These are phyloP conservation scores for Leccinum variicolor DNA, from an alignment of 768 basidiomycete species.

Conservation along the genomic window DNA sequence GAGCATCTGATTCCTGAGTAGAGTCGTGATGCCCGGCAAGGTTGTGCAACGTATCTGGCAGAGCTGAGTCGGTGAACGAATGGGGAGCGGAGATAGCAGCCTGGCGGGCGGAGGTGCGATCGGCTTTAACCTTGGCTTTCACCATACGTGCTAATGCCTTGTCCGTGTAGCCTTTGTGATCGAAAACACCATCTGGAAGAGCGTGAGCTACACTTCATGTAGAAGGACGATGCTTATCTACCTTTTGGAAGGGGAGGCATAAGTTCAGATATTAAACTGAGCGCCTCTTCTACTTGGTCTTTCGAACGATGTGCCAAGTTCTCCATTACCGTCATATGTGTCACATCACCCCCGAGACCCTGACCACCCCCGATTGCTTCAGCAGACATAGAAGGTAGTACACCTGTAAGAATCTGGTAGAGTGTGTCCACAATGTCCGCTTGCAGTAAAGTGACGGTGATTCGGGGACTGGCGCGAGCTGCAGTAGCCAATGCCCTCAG, in stretches of 20 bases:
- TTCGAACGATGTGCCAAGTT: conserved; percentile 95
- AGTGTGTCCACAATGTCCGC: conserved; percentile 90
- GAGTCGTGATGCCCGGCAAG: conserved; percentile 18
- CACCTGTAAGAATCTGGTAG: conserved; percentile 94
- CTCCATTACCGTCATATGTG: conserved; percentile 98
- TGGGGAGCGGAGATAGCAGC: conserved; percentile 34
- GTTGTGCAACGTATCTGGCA: conserved; percentile 19
- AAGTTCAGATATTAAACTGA: conserved; percentile 85
- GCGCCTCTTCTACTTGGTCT: conserved; percentile 93
- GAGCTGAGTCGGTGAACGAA: conserved; percentile 24
- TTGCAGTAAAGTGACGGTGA: conserved; percentile 82
- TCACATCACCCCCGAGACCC: conserved; percentile 82
- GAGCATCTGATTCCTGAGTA: conserved; percentile 33
- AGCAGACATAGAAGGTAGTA: conserved; percentile 65
- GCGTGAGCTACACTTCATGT: conserved; percentile 1
- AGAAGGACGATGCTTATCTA: conserved; percentile 25
- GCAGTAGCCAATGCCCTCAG: conserved; percentile 86
- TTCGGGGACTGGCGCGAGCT: conserved; percentile 83
- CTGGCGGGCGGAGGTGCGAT: conserved; percentile 68
- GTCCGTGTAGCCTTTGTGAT: conserved; percentile 86
- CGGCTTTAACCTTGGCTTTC: conserved; percentile 82
- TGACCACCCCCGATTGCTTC: conserved; percentile 59
- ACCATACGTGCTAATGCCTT: conserved; percentile 73
- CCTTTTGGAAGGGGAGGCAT: conserved; percentile 93
- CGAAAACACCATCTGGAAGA: conserved; percentile 85